Evolutionary conservation across 495 filamentous ascomycete species (phyloP), one percentile per base, ranked within the genome.

Genomic region (Chlorociboria aeruginascens): DNA sequence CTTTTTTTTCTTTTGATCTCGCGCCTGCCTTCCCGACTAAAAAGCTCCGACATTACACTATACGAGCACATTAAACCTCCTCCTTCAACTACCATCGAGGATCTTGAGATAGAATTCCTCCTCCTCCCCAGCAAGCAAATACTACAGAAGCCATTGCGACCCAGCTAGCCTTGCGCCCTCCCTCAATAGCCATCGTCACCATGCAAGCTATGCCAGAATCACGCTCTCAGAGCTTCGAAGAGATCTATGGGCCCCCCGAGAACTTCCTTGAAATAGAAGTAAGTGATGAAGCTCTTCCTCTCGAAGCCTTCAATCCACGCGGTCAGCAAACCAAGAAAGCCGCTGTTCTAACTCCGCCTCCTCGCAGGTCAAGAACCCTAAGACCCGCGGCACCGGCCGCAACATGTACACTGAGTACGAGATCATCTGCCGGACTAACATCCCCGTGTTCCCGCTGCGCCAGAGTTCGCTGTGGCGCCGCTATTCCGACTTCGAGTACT

Each of bases 331-430:
- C 29, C 29, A 10, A 34, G 17, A 25, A 14, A 7, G 12, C 13
- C 16, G 33, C 25, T n/a, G n/a, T 35, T 49, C 47, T n/a, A 36
- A 16, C 30, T 31, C 7, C 3, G 20, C 20, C 45, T 3, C 7
- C 41, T 31, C 41, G 46, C 59, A 96, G 89, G 88, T 97, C 59
- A 82, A 84, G 59, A 92, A 93, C 60, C 92, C 92, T 12, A 88
- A 89, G 66, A 98, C 92, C 17, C 92, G 95, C 58, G 89, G 89
- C 58, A 85, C 88, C 53, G 90, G 89, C 43, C 83, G 90, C 40
- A 81, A 82, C 68, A 95, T 95, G 89, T 96, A 95, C 72, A 98
- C 92, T 40, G 89, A 90, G 69, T 98, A 98, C 69, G 90, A 96
- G 67, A 94, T 98, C 56, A 70, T 92, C 51, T 95, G 89, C 71